phyloP scores from a whole-genome alignment of 2,329 filamentous ascomycete genomes.

The Ceratocystis variospora region DNA sequence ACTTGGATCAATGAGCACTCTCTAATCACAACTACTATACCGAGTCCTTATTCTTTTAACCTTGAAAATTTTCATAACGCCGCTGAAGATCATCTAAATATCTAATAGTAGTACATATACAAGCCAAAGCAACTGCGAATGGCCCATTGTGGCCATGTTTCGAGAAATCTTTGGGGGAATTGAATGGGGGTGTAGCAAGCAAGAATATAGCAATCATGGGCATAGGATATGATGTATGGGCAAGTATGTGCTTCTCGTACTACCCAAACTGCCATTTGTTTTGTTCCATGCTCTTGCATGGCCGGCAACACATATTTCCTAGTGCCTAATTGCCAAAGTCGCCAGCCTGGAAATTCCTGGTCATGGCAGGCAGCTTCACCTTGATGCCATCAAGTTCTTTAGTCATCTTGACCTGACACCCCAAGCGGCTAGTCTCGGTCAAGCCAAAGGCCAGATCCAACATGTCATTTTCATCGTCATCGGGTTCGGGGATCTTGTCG shows the following conservation, averaged over 20 bases:
- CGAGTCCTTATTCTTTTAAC: neutral
- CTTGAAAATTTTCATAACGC: neutral
- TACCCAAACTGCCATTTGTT: neutral
- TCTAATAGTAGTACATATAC: slow-evolving; percentile 18
- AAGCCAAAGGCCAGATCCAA: slow-evolving; percentile 79
- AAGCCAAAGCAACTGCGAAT: neutral
- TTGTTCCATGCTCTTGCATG: neutral
- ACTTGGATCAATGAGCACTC: neutral
- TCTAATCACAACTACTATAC: neutral
- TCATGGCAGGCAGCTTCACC: slow-evolving; percentile 83
- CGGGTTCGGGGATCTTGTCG: slow-evolving; percentile 64
- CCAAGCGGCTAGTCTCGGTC: slow-evolving; percentile 70
- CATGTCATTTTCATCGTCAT: slow-evolving; percentile 80
- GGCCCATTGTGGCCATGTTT: neutral
- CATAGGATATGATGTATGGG: neutral
- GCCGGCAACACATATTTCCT: too few relatives aligned
- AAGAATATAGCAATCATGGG: neutral
- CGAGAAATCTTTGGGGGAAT: neutral
- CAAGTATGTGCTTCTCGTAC: neutral
- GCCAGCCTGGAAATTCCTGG: slow-evolving; percentile 85
- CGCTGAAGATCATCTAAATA: slow-evolving; percentile 14
- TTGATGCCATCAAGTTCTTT: slow-evolving; percentile 77
- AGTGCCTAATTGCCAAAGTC: slow-evolving; percentile 50
- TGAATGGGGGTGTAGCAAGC: neutral
- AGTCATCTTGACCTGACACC: slow-evolving; percentile 84